Base-by-base conservation (phyloP, 2,329 filamentous ascomycete genomes). In the Claviceps africana region DNA sequence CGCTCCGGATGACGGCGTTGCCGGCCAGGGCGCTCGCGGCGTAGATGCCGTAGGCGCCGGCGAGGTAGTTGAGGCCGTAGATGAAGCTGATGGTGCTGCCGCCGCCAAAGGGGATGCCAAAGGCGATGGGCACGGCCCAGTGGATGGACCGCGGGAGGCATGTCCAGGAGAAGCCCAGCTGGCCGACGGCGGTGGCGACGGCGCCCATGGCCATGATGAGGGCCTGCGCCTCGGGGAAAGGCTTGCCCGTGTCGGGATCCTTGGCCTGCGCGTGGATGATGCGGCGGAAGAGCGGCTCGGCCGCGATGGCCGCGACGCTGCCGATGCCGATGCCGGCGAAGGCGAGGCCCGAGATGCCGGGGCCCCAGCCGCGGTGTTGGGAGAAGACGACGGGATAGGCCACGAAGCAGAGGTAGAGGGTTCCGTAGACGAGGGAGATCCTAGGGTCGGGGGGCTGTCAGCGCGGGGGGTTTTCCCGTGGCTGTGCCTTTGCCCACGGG, bases 131-230 rank as follows among this genome's bases (percentile, higher is more conserved):
- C 21, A 81, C 74, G n/a, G 88, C 81, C 84, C 86, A 94, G 64
- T 88, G 89, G 33, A 94, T 87, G 4, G 79, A 77, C 0, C 68
- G 70, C 0, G 89, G 89, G 0, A 88, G 79, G 55, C 83, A 89
- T 0, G 89, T 95, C 88, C 88, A 95, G 0, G 86, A 81, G 62
- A 96, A 96, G 65, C 83, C 85, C 25, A 96, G 77, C 66, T 95
- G 84, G 17, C 89, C 90, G 3, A 87, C 65, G 0, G 88, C 85
- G 0, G 86, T 81, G 1, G 88, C 70, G 1, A 94, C 64, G 0
- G 87, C 80, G 3, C 85, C 87, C 28, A 95, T 79, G 58, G 83
- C 87, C 61, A 95, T 85, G 53, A 93, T 77, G 43, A 81, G 79
- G 4, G 91, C 87, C 57, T 86, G 88, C 1, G 88, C 84, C 67